A percentile compares a stretch with the other conserved stretches of the same genome.
phyloP scores from a whole-genome alignment of 768 basidiomycete species.

The Suillus subalutaceus region DNA sequence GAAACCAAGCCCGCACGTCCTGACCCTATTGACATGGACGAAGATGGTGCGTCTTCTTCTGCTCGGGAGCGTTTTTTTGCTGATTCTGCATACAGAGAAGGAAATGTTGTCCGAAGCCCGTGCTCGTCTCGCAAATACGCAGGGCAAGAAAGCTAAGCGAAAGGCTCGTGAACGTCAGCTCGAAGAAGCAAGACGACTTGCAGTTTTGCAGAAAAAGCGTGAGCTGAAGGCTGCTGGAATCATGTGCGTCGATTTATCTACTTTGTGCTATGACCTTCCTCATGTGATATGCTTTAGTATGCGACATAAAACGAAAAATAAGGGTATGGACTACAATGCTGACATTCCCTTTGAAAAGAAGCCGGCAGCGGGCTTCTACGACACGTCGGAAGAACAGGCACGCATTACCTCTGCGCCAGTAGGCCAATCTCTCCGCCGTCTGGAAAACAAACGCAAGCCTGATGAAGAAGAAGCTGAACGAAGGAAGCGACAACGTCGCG shows the following conservation, averaged over 20 bases:
- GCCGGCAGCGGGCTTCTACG: slow-evolving; percentile 94
- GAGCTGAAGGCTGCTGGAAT: slow-evolving; percentile 98
- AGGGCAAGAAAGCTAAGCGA: slow-evolving; percentile 99
- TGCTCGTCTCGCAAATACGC: slow-evolving; percentile 96
- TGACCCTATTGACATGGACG: slow-evolving; percentile 99
- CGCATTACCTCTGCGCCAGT: slow-evolving; percentile 86
- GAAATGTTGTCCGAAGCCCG: slow-evolving; percentile 99
- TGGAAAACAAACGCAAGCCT: slow-evolving; percentile 94
- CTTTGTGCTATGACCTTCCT: slow-evolving; percentile 12
- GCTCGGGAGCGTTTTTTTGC: background rate
- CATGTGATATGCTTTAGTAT: slow-evolving; percentile 50
- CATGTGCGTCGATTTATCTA: slow-evolving; percentile 57
- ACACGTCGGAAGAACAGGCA: slow-evolving; percentile 92
- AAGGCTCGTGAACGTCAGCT: slow-evolving; percentile 97
- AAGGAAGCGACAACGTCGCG: slow-evolving; percentile 83
- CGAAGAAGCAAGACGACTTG: slow-evolving; percentile 92
- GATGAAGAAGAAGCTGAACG: slow-evolving; percentile 94
- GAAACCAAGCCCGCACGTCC: slow-evolving; percentile 98
- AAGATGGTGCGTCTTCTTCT: slow-evolving; percentile 70
- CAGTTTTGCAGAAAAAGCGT: slow-evolving; percentile 95
- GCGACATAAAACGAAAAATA: slow-evolving; percentile 93
- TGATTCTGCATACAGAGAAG: slow-evolving; percentile 66
- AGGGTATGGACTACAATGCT: slow-evolving; percentile 99
- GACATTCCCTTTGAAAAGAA: slow-evolving; percentile 99
- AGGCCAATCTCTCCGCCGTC: slow-evolving; percentile 86